A percentile compares a stretch with the other conserved stretches of the same genome.
Conservation (phyloP, 164 flowering plant species). For the Kingdonia uniflora region DNA sequence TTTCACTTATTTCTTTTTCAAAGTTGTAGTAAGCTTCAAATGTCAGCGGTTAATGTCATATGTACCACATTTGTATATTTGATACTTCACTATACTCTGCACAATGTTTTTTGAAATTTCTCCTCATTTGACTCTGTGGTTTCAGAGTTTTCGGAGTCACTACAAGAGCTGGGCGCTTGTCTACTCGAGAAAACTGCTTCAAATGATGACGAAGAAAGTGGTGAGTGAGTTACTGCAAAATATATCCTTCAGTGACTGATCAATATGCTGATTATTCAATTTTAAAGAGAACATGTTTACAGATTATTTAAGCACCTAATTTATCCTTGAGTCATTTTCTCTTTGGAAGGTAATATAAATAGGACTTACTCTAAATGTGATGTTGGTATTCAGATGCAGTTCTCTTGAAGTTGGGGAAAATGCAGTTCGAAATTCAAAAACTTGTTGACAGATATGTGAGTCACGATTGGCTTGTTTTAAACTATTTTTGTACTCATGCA, state of each 20-base stretch:
- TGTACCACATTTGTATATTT: neutral
- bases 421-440: constrained; percentile 75
- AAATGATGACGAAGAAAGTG: constrained; percentile 85
- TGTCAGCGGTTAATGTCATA: neutral
- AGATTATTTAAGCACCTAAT: too few relatives aligned
- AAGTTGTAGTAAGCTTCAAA: too few relatives aligned
- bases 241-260: too few relatives aligned
- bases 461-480: neutral
- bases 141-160: constrained; percentile 88
- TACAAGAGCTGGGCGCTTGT: constrained; percentile 78
- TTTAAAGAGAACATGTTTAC: too few relatives aligned
- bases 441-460: constrained; percentile 84
- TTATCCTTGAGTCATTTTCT: too few relatives aligned
- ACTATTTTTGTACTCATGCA: neutral
- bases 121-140: constrained; percentile 8
- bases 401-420: constrained; percentile 72
- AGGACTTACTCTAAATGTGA: too few relatives aligned
- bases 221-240: constrained; percentile 36
- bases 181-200: constrained; percentile 79
- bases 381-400: constrained; percentile 47
- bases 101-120: neutral
- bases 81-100: too few relatives aligned
- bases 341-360: too few relatives aligned
- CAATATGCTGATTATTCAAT: too few relatives aligned
- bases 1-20: too few relatives aligned